A percentile compares a stretch with the other conserved stretches of the same genome.
Evolutionary conservation across 306 rosid species (phyloP).

Genomic region (Prunus mume): DNA sequence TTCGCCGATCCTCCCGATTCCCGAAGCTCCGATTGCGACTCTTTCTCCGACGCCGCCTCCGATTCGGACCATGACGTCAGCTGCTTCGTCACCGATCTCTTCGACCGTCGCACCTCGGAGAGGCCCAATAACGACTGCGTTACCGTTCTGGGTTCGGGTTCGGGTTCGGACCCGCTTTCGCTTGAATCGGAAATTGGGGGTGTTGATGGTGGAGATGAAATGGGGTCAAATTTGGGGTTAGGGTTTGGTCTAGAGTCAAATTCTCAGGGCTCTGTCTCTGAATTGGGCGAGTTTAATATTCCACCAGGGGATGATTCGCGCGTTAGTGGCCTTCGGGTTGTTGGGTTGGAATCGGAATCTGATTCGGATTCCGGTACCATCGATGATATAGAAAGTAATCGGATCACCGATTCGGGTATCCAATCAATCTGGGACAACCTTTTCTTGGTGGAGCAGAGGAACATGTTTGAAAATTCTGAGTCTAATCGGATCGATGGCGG

Average conservation of each 20-base stretch:
- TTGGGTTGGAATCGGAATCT: slow-evolving; percentile 59
- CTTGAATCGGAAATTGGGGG: slow-evolving; percentile 29
- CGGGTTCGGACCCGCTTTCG: slow-evolving; percentile 37
- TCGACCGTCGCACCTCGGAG: slow-evolving; percentile 37
- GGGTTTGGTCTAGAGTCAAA: slow-evolving; percentile 33
- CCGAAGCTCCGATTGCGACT: slow-evolving; percentile 26
- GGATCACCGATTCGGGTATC: slow-evolving; percentile 45
- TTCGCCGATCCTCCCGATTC: slow-evolving; percentile 35
- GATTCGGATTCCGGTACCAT: slow-evolving; percentile 42
- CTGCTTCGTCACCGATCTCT: slow-evolving; percentile 78
- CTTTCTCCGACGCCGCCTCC: slow-evolving; percentile 52
- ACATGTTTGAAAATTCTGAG: slow-evolving; percentile 45
- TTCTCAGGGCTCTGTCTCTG: slow-evolving; percentile 26
- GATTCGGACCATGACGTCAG: slow-evolving; percentile 54
- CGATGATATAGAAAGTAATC: slow-evolving; percentile 33
- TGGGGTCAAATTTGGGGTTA: slow-evolving; percentile 27
- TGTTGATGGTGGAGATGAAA: slow-evolving; percentile 31
- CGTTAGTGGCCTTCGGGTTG: slow-evolving; percentile 51
- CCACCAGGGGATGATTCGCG: slow-evolving; percentile 17
- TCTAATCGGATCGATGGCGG: slow-evolving; percentile 46
- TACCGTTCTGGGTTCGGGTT: slow-evolving; percentile 23
- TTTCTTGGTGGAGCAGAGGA: slow-evolving; percentile 63
- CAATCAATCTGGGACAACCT: slow-evolving; percentile 52
- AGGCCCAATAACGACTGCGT: slow-evolving; percentile 5
- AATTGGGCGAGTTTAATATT: slow-evolving; percentile 20